Base-by-base conservation (phyloP, 306 rosid species). In the Cajanus cajan region DNA sequence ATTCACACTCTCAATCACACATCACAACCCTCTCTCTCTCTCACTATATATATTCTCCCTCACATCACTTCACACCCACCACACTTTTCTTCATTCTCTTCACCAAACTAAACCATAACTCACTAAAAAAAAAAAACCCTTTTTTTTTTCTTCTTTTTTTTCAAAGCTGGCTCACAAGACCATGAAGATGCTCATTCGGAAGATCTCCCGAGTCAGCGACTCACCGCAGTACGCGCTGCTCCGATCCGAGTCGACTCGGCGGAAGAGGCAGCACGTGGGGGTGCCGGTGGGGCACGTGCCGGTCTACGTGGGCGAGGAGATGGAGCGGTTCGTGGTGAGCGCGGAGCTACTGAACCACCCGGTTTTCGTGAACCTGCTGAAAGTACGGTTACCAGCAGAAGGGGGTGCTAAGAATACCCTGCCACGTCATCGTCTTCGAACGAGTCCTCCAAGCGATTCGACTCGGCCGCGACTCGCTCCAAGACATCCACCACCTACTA, bases 221-320 rank as follows among this genome's bases (percentile, higher is more conserved):
- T 92, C 96, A 0, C 83, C 94, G 0, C 91, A 90, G 78, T 89
- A 94, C 85, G 58, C 89, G 33, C 86, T 88, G 18, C 94, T 90
- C 47, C 87, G 86, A 13, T 73, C 94, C 45, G 87, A 73, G 39
- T 81, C 85, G 0, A 74, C 58, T 1, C 72, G 80, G 6, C 24
- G 12, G 0, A n/a, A n/a, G n/a, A n/a, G n/a, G n/a, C 57, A n/a
- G 5, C 59, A 78, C 8, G 12, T 64, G n/a, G 43, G 55, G 8
- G 96, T 86, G 0, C 98, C 97, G 0, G 89, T 79, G 48, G 98
- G 98, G 0, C 92, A 90, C 76, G 89, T 94, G 1, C 98, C 98
- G 24, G 91, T 94, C 31, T 92, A 88, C 83, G 98, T 94, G 0
- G 98, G 98, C 15, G 94, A 92, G 8, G 97, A 94, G 85, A 90